phyloP scores from a whole-genome alignment of 108 stramenopile genomes.

The Schizochytrium sp. region DNA sequence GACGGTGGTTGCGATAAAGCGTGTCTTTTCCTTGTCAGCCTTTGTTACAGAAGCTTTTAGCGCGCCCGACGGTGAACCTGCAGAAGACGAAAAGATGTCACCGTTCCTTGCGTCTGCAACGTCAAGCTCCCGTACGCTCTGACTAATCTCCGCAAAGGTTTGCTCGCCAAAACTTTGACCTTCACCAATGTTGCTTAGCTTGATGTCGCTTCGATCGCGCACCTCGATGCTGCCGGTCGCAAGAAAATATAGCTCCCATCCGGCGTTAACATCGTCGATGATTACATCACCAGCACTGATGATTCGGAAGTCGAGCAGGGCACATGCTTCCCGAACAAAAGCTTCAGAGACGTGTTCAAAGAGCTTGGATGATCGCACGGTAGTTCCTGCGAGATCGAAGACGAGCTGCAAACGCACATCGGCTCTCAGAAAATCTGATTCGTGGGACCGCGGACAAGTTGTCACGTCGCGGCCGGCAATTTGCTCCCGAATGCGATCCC shows the following conservation, averaged over 20 bases:
- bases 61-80: neutral
- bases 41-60: neutral
- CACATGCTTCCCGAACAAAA: neutral
- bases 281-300: neutral
- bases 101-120: neutral
- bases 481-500: neutral
- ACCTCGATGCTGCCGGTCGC: neutral
- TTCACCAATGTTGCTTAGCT: neutral
- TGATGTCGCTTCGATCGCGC: neutral
- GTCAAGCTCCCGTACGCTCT: neutral
- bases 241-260: neutral
- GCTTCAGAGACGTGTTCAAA: neutral
- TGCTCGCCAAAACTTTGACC: neutral
- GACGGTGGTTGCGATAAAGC: too few species aligned
- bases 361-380: neutral
- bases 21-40: too few species aligned
- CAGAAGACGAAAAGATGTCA: neutral
- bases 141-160: neutral
- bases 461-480: neutral
- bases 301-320: neutral
- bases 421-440: neutral
- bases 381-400: neutral
- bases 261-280: neutral
- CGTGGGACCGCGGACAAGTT: neutral
- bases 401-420: neutral